These are phyloP conservation scores for Acacia confusa DNA, from an alignment of 306 rosid species.

Conservation along the genomic window DNA sequence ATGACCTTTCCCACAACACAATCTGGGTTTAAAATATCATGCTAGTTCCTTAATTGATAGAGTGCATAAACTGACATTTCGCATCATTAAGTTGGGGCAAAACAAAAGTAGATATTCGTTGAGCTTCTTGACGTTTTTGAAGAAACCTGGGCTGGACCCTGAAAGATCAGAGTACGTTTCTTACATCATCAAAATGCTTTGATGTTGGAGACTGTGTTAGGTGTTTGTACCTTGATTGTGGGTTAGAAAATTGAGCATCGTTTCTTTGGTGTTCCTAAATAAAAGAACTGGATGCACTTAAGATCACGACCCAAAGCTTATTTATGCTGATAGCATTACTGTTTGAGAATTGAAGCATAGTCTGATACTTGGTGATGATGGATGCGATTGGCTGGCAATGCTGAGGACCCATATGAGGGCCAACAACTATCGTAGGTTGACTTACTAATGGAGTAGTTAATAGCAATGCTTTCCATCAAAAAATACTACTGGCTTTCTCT, in stretches of 20 bases:
- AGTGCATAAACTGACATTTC: background rate
- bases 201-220: background rate
- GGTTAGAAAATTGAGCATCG: background rate
- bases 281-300: background rate
- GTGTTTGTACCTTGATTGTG: background rate
- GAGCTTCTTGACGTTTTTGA: background rate
- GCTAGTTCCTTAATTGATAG: background rate
- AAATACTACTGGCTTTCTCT: slow-evolving; percentile 13
- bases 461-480: background rate
- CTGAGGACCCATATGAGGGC: slow-evolving; percentile 13
- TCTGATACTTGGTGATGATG: slow-evolving; percentile 1
- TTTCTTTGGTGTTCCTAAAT: background rate
- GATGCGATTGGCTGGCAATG: slow-evolving; percentile 21
- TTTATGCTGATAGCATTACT: background rate
- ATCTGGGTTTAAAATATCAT: background rate
- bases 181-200: background rate
- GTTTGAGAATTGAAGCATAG: background rate
- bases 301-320: background rate
- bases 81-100: background rate
- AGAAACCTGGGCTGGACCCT: background rate
- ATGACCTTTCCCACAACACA: background rate
- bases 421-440: background rate
- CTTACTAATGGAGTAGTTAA: background rate
- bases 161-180: background rate
- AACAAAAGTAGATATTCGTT: background rate